A percentile compares a stretch with the other conserved stretches of the same genome.
Evolutionary conservation across 2,329 filamentous ascomycete species (phyloP).

Genomic region (Sordariomycetes sp.): DNA sequence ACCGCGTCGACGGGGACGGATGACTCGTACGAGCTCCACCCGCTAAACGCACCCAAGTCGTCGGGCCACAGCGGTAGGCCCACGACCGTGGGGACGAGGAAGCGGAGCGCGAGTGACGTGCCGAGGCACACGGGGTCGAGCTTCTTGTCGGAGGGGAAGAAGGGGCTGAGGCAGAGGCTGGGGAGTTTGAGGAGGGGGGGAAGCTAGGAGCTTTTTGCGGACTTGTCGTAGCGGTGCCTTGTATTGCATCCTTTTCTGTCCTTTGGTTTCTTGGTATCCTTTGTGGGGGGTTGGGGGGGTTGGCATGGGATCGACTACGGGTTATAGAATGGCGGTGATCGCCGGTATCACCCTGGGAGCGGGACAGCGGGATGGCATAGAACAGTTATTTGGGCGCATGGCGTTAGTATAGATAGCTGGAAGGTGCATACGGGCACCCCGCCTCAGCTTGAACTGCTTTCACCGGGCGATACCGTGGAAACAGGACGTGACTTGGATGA

Average conservation of each 20-base stretch:
- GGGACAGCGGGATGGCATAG: neutral
- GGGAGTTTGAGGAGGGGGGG: constrained; percentile 37
- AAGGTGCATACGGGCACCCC: no score
- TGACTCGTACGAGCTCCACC: constrained; percentile 28
- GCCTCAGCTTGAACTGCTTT: neutral
- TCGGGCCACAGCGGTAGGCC: neutral
- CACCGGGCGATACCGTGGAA: neutral
- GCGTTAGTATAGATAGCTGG: neutral
- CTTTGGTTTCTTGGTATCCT: neutral
- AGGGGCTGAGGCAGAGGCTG: constrained; percentile 39
- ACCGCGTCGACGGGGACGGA: constrained; percentile 14
- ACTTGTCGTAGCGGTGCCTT: neutral
- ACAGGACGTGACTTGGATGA: neutral
- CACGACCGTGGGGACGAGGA: constrained; percentile 6
- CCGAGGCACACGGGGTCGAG: constrained; percentile 12
- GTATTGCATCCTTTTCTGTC: neutral
- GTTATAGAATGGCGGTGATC: no score
- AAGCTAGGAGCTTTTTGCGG: neutral
- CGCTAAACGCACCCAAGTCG: constrained; percentile 7
- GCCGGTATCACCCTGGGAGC: neutral
- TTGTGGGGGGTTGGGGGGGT: neutral
- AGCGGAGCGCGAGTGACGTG: constrained; percentile 27
- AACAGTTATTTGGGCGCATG: neutral
- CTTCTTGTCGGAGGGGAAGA: constrained; percentile 18
- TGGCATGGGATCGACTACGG: no score